Conservation (phyloP, 2,329 filamentous ascomycete genomes). For the Fusarium lyarnte region DNA sequence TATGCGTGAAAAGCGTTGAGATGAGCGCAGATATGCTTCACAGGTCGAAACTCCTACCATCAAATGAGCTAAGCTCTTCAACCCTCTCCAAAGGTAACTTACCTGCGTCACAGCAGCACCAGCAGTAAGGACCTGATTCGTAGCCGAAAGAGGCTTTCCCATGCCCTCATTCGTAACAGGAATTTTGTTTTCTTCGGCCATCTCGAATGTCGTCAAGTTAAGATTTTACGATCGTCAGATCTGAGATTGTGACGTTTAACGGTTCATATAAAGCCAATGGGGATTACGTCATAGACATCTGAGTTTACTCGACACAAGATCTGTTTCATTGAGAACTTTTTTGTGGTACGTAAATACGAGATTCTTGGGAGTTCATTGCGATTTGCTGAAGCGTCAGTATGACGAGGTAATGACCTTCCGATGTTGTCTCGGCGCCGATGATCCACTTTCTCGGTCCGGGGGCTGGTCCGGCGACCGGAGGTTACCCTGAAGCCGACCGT, state of each 20-base stretch:
- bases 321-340: background rate
- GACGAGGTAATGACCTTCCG: slow-evolving; percentile 25
- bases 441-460: slow-evolving; percentile 13
- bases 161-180: slow-evolving; percentile 38
- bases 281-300: slow-evolving; percentile 30
- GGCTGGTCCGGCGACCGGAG: background rate
- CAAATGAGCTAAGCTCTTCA: background rate
- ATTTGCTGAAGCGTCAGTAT: slow-evolving; percentile 24
- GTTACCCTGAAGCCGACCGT: slow-evolving; percentile 1
- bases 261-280: background rate
- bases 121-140: slow-evolving; percentile 68
- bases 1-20: slow-evolving; percentile 90
- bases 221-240: slow-evolving; percentile 13
- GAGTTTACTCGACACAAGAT: too few species aligned
- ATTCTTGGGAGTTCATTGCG: background rate
- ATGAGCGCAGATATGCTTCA: slow-evolving; percentile 82
- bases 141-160: slow-evolving; percentile 61
- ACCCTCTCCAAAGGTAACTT: background rate
- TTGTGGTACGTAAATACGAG: background rate
- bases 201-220: slow-evolving; percentile 1
- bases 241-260: background rate
- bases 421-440: slow-evolving; percentile 6
- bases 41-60: slow-evolving; percentile 70
- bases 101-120: slow-evolving; percentile 69
- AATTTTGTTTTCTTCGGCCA: slow-evolving; percentile 1